Conservation (phyloP, 768 basidiomycete species). For the Mycena rosella region DNA sequence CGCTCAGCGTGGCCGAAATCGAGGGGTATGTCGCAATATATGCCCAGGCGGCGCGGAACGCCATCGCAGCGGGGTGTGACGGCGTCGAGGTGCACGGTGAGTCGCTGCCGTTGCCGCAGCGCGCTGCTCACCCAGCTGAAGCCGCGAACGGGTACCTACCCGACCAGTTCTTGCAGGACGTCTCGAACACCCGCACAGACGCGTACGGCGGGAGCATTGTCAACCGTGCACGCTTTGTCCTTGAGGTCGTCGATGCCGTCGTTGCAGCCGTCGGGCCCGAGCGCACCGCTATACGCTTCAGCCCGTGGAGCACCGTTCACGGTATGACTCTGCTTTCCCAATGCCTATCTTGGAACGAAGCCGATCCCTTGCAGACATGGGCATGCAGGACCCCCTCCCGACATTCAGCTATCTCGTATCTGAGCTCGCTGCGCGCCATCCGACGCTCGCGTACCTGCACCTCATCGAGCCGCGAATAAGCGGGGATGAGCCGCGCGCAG, state of each 20-base stretch:
- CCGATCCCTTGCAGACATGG: conserved; percentile 48
- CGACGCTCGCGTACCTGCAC: conserved; percentile 60
- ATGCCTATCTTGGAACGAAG: neutral
- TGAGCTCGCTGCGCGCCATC: conserved; percentile 47
- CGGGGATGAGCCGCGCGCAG: conserved; percentile 18
- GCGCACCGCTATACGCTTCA: conserved; percentile 50
- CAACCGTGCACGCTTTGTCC: conserved; percentile 61
- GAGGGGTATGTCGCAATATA: conserved; percentile 44
- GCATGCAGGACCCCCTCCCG: conserved; percentile 59
- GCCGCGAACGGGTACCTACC: conserved; percentile 41
- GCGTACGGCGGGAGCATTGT: conserved; percentile 64
- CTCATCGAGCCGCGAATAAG: conserved; percentile 49
- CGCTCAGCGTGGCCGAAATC: conserved; percentile 47
- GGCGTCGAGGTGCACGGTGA: conserved; percentile 47
- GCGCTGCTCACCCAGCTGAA: neutral
- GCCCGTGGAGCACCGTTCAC: conserved; percentile 51
- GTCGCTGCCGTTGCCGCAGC: conserved; percentile 12
- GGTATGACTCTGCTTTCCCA: conserved; percentile 11
- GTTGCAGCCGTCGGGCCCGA: conserved; percentile 58
- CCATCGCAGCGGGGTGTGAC: conserved; percentile 53
- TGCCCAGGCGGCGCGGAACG: conserved; percentile 48
- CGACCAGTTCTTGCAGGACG: conserved; percentile 60
- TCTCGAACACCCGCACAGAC: conserved; percentile 60
- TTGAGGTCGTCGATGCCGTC: conserved; percentile 61
- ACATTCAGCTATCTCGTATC: conserved; percentile 58